Base-by-base conservation (phyloP, 2,329 filamentous ascomycete genomes). In the Pseudogymnoascus sp. region DNA sequence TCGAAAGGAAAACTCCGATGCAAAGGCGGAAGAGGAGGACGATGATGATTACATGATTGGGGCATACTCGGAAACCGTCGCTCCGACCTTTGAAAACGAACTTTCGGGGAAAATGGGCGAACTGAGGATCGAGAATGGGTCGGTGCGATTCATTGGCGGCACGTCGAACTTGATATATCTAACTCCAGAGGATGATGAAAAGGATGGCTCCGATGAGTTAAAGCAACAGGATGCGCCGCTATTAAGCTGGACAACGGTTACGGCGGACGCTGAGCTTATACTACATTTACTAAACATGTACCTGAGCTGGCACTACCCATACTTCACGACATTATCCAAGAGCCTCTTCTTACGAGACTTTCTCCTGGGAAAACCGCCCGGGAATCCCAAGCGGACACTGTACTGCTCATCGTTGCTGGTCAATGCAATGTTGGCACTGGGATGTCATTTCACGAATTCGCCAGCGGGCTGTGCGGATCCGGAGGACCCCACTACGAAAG, bases 241-340 rank as follows among this genome's bases (percentile, higher is more conserved):
- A 61, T 86, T 85, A 19, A 92, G 88, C 61, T 99, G 94, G 94
- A 96, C 93, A 0, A 84, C 81, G 14, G 91, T 96, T 52, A 96
- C 91, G 1, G 80, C 85, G 60, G 91, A 97, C 72, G 81, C 86
- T 23, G 84, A 89, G 61, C 80, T 96, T 52, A 86, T 97, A 68
- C 83, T 87, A 14, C 93, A 97, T 74, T 84, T 99, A 16, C 85
- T 99, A 72, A 93, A 92, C 70, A 92, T 97, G 90, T 99, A 99
- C 76, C 97, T 97, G 76, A 91, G 87, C 69, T 97, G 93, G 89
- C 94, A 97, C 75, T 97, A 97, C 74, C 88, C 92, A 16, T 97
- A 94, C 76, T 99, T 97, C 74, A 93, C 92, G 3, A 94, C 90
- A 0, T 79, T 97, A 5, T 93, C 92, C 11, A 95, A 91, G 73